phyloP scores from a whole-genome alignment of 768 basidiomycete species.

The Heimioporus sp. region DNA sequence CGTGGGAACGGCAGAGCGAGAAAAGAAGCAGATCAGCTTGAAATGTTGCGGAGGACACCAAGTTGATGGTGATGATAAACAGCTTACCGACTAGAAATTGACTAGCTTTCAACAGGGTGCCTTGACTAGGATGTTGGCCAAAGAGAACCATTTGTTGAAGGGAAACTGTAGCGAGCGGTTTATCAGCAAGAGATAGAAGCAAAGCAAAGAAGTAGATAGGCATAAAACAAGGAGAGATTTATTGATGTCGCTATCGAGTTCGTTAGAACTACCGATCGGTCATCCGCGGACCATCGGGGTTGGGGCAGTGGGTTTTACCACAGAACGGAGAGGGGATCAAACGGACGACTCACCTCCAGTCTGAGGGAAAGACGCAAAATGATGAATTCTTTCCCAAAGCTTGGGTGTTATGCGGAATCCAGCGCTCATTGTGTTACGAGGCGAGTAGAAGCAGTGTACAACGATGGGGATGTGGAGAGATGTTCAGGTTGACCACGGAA shows the following conservation, averaged over 20 bases:
- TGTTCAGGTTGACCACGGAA: conserved; percentile 10
- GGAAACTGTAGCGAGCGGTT: conserved; percentile 55
- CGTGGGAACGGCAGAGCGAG: background rate
- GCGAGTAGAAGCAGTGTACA: background rate
- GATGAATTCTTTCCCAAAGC: conserved; percentile 88
- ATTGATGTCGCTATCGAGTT: too few relatives aligned
- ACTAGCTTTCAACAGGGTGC: conserved; percentile 85
- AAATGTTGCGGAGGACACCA: background rate
- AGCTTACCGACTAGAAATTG: conserved; percentile 78
- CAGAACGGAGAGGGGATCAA: background rate
- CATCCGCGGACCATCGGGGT: too few relatives aligned
- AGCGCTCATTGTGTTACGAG: conserved; percentile 32
- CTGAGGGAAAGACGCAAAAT: conserved; percentile 90
- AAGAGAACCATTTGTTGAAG: conserved; percentile 99
- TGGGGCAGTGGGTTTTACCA: background rate
- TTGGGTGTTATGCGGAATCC: conserved; percentile 70
- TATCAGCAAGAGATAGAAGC: background rate
- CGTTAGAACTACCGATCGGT: too few relatives aligned
- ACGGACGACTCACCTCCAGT: conserved; percentile 67
- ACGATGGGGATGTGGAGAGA: background rate
- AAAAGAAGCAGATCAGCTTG: background rate
- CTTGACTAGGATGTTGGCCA: conserved; percentile 93
- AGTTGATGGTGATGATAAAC: background rate
- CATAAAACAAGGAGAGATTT: background rate
- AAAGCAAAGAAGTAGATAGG: background rate